Percentiles rank a stretch among this genome's conserved stretches.
These are phyloP conservation scores for Ochetophila trinervis DNA, from an alignment of 306 rosid genomes.

Conservation along the genomic window DNA sequence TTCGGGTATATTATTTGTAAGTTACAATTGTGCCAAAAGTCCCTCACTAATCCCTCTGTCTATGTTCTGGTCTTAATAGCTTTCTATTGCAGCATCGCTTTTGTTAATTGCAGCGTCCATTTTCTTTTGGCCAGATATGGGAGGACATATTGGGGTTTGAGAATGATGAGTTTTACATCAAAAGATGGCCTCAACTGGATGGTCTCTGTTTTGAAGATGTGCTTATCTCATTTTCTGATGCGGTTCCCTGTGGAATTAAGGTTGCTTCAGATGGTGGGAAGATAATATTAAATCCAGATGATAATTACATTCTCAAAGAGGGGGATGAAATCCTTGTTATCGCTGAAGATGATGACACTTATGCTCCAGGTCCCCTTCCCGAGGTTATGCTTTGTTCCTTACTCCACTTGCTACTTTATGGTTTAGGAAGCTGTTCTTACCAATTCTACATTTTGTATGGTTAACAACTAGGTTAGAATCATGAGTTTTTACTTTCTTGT, in stretches of 20 bases:
- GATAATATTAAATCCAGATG: slow-evolving; percentile 85
- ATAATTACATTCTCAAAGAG: slow-evolving; percentile 65
- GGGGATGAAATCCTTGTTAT: slow-evolving; percentile 96
- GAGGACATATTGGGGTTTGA: slow-evolving; percentile 97
- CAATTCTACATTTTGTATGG: too few species aligned
- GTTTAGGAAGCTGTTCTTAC: background rate
- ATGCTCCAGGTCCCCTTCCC: slow-evolving; percentile 73
- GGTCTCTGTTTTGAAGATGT: slow-evolving; percentile 63
- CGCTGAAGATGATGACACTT: slow-evolving; percentile 97
- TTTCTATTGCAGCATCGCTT: too few species aligned
- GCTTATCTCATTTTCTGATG: slow-evolving; percentile 88
- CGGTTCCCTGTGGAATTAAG: slow-evolving; percentile 94
- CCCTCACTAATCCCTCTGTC: too few species aligned
- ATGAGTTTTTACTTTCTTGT: too few species aligned
- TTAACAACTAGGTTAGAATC: too few species aligned
- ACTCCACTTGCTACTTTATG: background rate
- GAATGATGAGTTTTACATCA: slow-evolving; percentile 96
- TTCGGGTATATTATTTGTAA: background rate
- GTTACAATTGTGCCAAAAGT: too few species aligned
- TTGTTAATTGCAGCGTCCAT: too few species aligned
- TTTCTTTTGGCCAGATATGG: slow-evolving; percentile 76
- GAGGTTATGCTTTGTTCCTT: slow-evolving; percentile 57
- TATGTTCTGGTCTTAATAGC: too few species aligned
- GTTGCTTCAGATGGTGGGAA: slow-evolving; percentile 81
- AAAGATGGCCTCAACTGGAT: slow-evolving; percentile 84